Evolutionary conservation across 163 green algal genomes (phyloP), one percentile per base, ranked within the genome.

Genomic region (Prototheca wickerhamii): DNA sequence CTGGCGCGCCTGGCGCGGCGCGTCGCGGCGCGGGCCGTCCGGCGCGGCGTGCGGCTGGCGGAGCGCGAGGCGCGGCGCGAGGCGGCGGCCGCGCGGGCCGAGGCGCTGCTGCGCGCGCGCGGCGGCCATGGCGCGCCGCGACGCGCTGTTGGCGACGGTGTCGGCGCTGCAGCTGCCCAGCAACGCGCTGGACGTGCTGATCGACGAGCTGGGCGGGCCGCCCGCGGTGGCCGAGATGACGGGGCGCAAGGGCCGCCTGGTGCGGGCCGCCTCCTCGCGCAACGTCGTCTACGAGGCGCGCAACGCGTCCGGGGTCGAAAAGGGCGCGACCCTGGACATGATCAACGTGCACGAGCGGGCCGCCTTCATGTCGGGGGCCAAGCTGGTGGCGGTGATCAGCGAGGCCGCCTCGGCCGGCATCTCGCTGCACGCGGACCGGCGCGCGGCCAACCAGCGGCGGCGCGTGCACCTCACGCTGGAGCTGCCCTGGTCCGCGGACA

Each of bases 351-450:
- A 65, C 43, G 67, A 74, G 67, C 61, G 61, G 3, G 75, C 87
- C 26, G 59, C 70, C 7, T 96, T 74, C 70, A 69, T 46, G 80
- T 83, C 58, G 70, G 82, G 67, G 58, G 72, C 49, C 52, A 96
- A 96, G 74, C 64, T 87, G 12, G 82, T 96, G 12, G 91, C 91
- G n/a, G 87, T 98, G 64, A 89, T 98, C 60, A 86, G 67, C 12
- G 89, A 96, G 61, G 91, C 91, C 2, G 91, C 91, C 26, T 87
- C 69, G 43, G 93, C 89, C 0, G 65, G 65, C 65, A 64, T 73
- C 43, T 74, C 52, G 12, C 67, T 84, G 57, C 78, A 84, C 58
- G 78, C 74, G 23, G 70, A 64, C 23, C 29, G 52, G 30, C 61
- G 71, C n/a, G 79, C 69, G 3, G 56, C 10, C 32, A 95, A 94